These are phyloP conservation scores for Macrolepiota albuminosa DNA, from an alignment of 768 basidiomycete species.

Conservation along the genomic window DNA sequence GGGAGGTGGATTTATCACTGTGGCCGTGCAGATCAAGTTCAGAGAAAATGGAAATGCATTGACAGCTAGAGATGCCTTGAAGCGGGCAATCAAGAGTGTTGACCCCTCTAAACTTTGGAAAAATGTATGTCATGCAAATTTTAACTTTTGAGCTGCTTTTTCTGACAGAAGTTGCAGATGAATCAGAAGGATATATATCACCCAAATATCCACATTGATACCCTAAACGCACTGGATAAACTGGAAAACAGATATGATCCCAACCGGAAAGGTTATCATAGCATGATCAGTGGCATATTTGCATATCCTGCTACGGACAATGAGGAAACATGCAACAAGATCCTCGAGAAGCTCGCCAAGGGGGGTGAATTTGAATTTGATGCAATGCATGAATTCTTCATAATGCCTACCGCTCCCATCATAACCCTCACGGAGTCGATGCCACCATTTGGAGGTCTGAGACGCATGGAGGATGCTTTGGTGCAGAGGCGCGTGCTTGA, in stretches of 20 bases:
- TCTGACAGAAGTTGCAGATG: background rate
- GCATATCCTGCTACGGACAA: background rate
- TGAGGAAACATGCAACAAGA: background rate
- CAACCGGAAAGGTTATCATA: background rate
- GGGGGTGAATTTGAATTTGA: background rate
- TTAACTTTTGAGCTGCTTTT: background rate
- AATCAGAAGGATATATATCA: background rate
- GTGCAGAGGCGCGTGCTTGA: background rate
- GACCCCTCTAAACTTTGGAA: background rate
- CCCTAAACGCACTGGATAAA: background rate
- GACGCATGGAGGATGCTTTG: background rate
- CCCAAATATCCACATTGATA: background rate
- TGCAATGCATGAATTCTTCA: background rate
- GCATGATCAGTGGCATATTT: background rate
- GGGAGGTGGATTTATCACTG: background rate
- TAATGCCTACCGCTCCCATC: background rate
- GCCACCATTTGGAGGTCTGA: too few species aligned
- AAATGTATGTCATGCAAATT: background rate
- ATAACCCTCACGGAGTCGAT: background rate
- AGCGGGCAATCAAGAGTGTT: background rate
- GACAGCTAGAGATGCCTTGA: background rate
- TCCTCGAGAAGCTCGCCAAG: background rate
- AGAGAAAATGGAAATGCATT: background rate
- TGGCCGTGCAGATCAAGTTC: constrained; percentile 2
- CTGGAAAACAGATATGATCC: background rate